A percentile compares a stretch with the other conserved stretches of the same genome.
Evolutionary conservation across 1,284 basidiomycete species (phyloP).

Genomic region (Paramarasmius palmivorus): DNA sequence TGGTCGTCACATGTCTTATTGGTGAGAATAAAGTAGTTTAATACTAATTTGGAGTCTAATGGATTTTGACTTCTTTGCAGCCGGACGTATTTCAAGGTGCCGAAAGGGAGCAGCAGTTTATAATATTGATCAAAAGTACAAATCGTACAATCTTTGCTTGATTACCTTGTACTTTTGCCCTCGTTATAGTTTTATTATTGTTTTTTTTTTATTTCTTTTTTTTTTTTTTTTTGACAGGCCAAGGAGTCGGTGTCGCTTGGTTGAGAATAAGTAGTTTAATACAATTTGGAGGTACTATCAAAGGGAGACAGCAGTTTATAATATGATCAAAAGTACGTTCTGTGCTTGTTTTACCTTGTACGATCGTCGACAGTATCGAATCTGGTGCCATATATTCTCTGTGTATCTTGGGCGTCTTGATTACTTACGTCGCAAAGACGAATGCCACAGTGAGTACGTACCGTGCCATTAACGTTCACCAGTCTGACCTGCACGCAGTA

Average conservation of each 20-base stretch:
- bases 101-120: neutral
- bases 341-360: neutral
- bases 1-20: slow-evolving; percentile 11
- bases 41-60: neutral
- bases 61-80: neutral
- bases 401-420: slow-evolving; percentile 6
- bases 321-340: neutral
- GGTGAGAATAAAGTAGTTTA: slow-evolving; percentile 5
- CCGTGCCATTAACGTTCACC: too few species aligned
- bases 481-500: neutral
- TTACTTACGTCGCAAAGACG: slow-evolving; percentile 1
- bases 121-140: too few species aligned
- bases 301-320: slow-evolving; percentile 4
- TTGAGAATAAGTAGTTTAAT: too few species aligned
- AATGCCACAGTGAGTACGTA: neutral
- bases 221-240: too few species aligned
- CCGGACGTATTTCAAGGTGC: slow-evolving; percentile 6
- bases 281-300: slow-evolving; percentile 7
- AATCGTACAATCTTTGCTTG: too few species aligned
- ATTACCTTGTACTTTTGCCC: too few species aligned
- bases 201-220: too few species aligned
- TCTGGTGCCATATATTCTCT: slow-evolving; percentile 12
- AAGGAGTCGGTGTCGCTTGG: too few species aligned
- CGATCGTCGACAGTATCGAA: slow-evolving; percentile 5
- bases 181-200: too few species aligned